Conservation (phyloP, 1,139 yeast genomes). For the Yamadazyma atmosphaerica region DNA sequence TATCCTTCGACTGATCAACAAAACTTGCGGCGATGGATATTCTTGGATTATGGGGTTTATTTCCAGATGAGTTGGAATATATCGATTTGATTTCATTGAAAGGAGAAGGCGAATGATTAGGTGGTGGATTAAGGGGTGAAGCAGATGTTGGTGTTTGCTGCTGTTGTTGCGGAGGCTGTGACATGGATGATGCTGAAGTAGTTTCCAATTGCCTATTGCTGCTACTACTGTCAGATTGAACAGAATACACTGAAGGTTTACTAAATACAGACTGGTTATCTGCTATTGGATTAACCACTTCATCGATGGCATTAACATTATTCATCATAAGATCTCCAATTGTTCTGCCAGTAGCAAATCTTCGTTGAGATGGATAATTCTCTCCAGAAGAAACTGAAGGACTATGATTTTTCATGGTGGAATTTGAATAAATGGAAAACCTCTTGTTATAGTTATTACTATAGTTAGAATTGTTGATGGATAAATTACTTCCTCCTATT, state of each 20-base stretch:
- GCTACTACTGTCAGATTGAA: slow-evolving; percentile 8
- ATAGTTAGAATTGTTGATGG: slow-evolving; percentile 17
- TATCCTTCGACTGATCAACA: slow-evolving; percentile 23
- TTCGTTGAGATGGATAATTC: slow-evolving; percentile 14
- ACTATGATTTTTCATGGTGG: slow-evolving; percentile 19
- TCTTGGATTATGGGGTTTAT: slow-evolving; percentile 18
- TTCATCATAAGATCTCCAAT: slow-evolving; percentile 70
- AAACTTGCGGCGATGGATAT: slow-evolving; percentile 38
- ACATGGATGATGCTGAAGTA: slow-evolving; percentile 1
- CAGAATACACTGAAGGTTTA: slow-evolving; percentile 24
- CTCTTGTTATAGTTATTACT: slow-evolving; percentile 15
- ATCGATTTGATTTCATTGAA: slow-evolving; percentile 9
- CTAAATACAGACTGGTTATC: slow-evolving; percentile 25
- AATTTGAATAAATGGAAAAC: slow-evolving; percentile 24
- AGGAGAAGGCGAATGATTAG: slow-evolving; percentile 6
- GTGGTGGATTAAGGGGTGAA: slow-evolving; percentile 1
- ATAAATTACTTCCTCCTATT: slow-evolving; percentile 21
- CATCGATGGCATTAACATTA: slow-evolving; percentile 60
- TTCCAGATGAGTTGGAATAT: slow-evolving; percentile 8
- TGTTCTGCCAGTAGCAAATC: slow-evolving; percentile 37
- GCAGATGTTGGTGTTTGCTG: slow-evolving; percentile 1
- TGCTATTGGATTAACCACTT: slow-evolving; percentile 38
- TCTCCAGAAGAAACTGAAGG: slow-evolving; percentile 23
- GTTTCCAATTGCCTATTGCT: not conserved
- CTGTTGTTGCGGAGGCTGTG: not conserved